A percentile compares a stretch with the other conserved stretches of the same genome.
Evolutionary conservation across 2,329 filamentous ascomycete species (phyloP).

Genomic region (Talaromyces sp.): DNA sequence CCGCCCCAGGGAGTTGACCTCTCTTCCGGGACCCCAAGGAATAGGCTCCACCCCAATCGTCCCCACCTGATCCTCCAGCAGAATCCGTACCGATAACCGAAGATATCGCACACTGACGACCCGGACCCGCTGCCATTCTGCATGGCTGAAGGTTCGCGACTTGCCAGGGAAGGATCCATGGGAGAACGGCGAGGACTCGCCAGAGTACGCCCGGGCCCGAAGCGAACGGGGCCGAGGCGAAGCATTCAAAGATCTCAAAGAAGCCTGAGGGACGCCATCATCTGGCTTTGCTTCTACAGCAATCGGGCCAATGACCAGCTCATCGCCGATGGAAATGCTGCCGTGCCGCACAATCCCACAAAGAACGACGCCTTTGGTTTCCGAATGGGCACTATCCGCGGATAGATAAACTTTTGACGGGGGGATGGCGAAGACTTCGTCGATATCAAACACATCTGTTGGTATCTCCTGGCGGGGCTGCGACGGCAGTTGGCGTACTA

Average conservation of each 20-base stretch:
- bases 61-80: conserved; percentile 78
- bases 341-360: conserved; percentile 82
- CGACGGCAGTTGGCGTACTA: conserved; percentile 14
- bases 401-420: conserved; percentile 51
- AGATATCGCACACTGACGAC: conserved; percentile 86
- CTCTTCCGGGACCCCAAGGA: conserved; percentile 15
- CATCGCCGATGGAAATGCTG: conserved; percentile 68
- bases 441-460: conserved; percentile 73
- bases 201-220: conserved; percentile 26
- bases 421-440: conserved; percentile 78
- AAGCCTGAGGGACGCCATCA: conserved; percentile 33
- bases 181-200: conserved; percentile 28
- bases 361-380: conserved; percentile 63
- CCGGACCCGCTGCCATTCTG: conserved; percentile 74
- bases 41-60: conserved; percentile 67
- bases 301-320: conserved; percentile 74
- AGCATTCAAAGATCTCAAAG: conserved; percentile 14
- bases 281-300: conserved; percentile 42
- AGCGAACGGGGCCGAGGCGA: conserved; percentile 17
- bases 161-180: conserved; percentile 26
- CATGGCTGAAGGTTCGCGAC: conserved; percentile 45
- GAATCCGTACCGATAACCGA: conserved; percentile 69
- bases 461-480: conserved; percentile 43
- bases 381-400: conserved; percentile 35
- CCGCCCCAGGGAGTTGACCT: conserved; percentile 27